Evolutionary conservation across 1,139 yeast genomes (phyloP), one percentile per base, ranked within the genome.

Genomic region (Geotrichum candidum): DNA sequence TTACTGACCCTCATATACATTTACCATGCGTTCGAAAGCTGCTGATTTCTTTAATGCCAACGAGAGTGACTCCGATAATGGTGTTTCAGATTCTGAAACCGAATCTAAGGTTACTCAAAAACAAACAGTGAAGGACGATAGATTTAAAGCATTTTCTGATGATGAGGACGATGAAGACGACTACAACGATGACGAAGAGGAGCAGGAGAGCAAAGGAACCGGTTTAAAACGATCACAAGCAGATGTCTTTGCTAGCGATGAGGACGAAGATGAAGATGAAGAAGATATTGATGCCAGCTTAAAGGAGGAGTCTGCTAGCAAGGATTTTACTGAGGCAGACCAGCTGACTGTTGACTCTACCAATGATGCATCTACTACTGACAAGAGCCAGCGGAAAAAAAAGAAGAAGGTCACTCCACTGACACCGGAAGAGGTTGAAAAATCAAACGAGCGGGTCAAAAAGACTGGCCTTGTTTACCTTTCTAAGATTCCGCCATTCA

Each of bases 401-500:
- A 48, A 31, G 35, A 56, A 61, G 23, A 70, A 67, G 53, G 68
- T 73, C 11, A 75, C 75, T 48, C 66, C 71, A 38, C 66, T 72
- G 63, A 67, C 69, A 31, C 69, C 66, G 58, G 74, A 69, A 59
- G 74, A 71, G 59, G 68, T 73, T 38, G 73, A 72, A 65, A 65
- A 70, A 59, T 68, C 68, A 63, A 64, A 72, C 48, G 70, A 74
- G 25, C 80, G 80, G 66, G 76, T 84, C 50, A 84, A 84, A 67
- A 87, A 83, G 69, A 85, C 97, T 0, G 99, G 99, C 2, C 97
- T 95, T 1, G 87, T 96, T 29, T 95, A 94, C 69, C 76, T 94
- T 3, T 91, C 98, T 0, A 81, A 87, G 62, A 83, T 95, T 10
- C 99, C 99, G 0, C 99, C 99, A 41, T 94, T 88, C 72, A 95